A percentile compares a stretch with the other conserved stretches of the same genome.
These are phyloP conservation scores for Fonsecaea multimorphosa DNA, from an alignment of 2,329 filamentous ascomycete species.

Conservation along the genomic window DNA sequence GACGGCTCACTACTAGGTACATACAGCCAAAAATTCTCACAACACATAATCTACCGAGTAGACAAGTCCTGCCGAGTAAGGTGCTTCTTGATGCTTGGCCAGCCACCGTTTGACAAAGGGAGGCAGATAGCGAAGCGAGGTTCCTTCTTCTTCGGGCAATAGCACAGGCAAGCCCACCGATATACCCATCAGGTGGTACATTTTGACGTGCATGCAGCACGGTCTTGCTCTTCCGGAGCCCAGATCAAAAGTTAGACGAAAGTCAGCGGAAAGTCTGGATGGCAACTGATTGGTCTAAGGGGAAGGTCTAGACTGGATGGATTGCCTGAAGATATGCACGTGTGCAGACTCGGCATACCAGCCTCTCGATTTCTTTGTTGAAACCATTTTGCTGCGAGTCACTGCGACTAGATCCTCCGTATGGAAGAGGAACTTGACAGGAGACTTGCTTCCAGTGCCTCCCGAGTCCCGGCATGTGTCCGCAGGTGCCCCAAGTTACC, in stretches of 20 bases:
- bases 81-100: not conserved
- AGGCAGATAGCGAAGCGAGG: not conserved
- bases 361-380: conserved; percentile 10
- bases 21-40: not conserved
- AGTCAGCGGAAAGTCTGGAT: conserved; percentile 1
- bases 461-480: not conserved
- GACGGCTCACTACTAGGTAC: not conserved
- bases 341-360: not conserved
- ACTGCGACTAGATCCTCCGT: not conserved
- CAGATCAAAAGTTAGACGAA: not conserved
- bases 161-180: not conserved
- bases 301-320: conserved; percentile 6
- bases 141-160: not conserved
- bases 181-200: not conserved
- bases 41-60: not conserved
- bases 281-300: not conserved
- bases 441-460: not conserved
- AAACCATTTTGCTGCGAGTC: not conserved
- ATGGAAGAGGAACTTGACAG: not conserved
- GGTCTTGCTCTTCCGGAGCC: not conserved
- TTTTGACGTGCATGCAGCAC: conserved; percentile 12
- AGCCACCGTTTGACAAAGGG: not conserved
- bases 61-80: not conserved
- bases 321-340: not conserved
- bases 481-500: not conserved